Evolutionary conservation across 805 yeast genomes (phyloP).

Genomic region (Wickerhamiella vanderwaltii): DNA sequence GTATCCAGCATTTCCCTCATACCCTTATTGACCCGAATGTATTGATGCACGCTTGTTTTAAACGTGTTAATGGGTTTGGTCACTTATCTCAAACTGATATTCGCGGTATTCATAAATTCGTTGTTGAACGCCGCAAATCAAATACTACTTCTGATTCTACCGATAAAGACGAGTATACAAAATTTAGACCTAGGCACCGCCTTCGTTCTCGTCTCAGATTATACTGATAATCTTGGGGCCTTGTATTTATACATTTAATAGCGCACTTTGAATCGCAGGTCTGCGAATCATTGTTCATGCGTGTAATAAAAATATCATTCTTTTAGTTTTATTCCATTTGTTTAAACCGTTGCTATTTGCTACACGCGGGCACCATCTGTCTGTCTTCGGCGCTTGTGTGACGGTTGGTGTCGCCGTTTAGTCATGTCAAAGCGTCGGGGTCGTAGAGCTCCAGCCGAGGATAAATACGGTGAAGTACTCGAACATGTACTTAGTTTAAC

Average conservation of each 20-base stretch:
- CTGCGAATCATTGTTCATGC: too few species aligned
- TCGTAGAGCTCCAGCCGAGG: constrained; percentile 5
- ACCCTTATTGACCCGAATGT: constrained; percentile 43
- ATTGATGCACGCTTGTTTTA: constrained; percentile 63
- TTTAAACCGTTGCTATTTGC: too few species aligned
- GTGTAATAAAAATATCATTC: too few species aligned
- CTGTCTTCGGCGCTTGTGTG: too few species aligned
- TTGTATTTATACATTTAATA: too few species aligned
- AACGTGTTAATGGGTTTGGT: constrained; percentile 58
- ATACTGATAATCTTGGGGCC: constrained; percentile 13
- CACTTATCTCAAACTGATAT: constrained; percentile 75
- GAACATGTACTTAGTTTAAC: constrained; percentile 16
- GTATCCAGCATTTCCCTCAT: constrained; percentile 67
- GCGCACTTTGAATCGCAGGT: too few species aligned
- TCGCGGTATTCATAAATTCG: constrained; percentile 64
- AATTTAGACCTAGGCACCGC: constrained; percentile 23
- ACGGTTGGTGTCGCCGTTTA: too few species aligned
- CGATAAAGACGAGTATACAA: constrained; percentile 23
- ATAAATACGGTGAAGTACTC: constrained; percentile 17
- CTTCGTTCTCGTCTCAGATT: constrained; percentile 19
- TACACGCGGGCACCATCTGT: too few species aligned
- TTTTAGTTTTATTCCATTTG: too few species aligned
- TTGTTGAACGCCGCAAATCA: constrained; percentile 34
- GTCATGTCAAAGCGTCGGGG: constrained; percentile 8
- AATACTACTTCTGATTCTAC: constrained; percentile 10